Percentiles rank a stretch among this genome's conserved stretches.
Conservation (phyloP, 2,329 filamentous ascomycete genomes). For the Orbilia quercus region DNA sequence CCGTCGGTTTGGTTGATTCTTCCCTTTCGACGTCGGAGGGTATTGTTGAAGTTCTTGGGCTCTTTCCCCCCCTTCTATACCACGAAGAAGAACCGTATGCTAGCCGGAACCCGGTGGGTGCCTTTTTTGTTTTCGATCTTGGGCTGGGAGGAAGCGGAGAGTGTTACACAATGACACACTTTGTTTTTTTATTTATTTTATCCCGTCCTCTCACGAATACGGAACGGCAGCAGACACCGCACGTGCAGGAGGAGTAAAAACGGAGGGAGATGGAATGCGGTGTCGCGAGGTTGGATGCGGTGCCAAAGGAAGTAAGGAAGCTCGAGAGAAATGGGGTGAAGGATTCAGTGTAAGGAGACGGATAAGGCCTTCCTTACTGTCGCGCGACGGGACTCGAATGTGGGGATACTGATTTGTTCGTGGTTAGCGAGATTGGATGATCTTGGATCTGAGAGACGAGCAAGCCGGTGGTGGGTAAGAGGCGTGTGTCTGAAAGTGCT, state of each 20-base stretch:
- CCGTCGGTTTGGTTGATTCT: slow-evolving; percentile 10
- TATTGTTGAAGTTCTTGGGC: not conserved
- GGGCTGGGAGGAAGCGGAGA: slow-evolving; percentile 11
- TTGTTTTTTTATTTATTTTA: slow-evolving; percentile 15
- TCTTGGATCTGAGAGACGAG: slow-evolving; percentile 26
- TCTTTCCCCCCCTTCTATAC: not conserved
- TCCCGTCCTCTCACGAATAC: slow-evolving; percentile 11
- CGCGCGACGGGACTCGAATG: slow-evolving; percentile 27
- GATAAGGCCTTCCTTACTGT: not conserved
- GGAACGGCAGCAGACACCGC: slow-evolving; percentile 9
- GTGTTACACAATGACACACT: slow-evolving; percentile 56
- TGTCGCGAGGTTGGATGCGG: not conserved
- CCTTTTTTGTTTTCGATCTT: not conserved
- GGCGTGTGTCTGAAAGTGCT: not conserved
- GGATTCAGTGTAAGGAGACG: not conserved
- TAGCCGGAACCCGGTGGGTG: slow-evolving; percentile 15
- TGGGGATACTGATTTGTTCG: slow-evolving; percentile 8
- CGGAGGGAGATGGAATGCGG: not conserved
- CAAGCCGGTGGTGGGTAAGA: no score
- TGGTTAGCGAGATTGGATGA: slow-evolving; percentile 35
- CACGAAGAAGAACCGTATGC: slow-evolving; percentile 6
- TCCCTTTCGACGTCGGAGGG: slow-evolving; percentile 31
- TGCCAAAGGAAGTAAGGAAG: no score
- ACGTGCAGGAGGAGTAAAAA: slow-evolving; percentile 27
- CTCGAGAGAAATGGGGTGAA: not conserved